phyloP scores from a whole-genome alignment of 257 asterid genomes.

The Solanum arcanum region DNA sequence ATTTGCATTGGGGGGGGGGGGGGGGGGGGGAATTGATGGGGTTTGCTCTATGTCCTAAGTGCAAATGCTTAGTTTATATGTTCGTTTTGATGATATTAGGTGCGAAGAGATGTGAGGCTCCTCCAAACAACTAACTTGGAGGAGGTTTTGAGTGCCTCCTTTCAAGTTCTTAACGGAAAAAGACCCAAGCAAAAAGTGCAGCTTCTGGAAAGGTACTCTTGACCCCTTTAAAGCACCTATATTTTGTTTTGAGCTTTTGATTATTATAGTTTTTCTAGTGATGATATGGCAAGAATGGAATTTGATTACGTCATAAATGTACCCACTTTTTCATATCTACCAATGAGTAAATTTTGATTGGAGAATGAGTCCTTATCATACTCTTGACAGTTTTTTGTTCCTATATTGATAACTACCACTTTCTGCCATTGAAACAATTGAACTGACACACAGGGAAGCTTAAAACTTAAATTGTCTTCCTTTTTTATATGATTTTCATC shows the following conservation, averaged over 20 bases:
- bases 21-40: not conserved
- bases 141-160: constrained; percentile 55
- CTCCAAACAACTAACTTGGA: constrained; percentile 53
- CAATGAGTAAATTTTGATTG: not conserved
- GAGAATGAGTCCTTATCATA: not conserved
- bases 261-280: not conserved
- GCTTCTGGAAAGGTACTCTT: constrained; percentile 60
- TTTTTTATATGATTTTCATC: not conserved
- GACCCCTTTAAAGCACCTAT: not conserved
- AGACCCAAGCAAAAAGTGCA: constrained; percentile 86
- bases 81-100: constrained; percentile 22
- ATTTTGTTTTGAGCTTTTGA: not conserved
- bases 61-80: not conserved
- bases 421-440: not conserved
- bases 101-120: constrained; percentile 80
- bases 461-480: not conserved
- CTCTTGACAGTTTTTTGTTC: not conserved
- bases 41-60: not conserved
- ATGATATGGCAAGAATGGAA: not conserved
- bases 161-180: constrained; percentile 56
- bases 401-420: not conserved
- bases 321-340: not conserved
- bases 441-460: not conserved
- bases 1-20: not conserved
- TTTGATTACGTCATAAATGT: not conserved